A percentile compares a stretch with the other conserved stretches of the same genome.
These are phyloP conservation scores for Dactylonectria estremocensis DNA, from an alignment of 2,329 filamentous ascomycete species.

Conservation along the genomic window DNA sequence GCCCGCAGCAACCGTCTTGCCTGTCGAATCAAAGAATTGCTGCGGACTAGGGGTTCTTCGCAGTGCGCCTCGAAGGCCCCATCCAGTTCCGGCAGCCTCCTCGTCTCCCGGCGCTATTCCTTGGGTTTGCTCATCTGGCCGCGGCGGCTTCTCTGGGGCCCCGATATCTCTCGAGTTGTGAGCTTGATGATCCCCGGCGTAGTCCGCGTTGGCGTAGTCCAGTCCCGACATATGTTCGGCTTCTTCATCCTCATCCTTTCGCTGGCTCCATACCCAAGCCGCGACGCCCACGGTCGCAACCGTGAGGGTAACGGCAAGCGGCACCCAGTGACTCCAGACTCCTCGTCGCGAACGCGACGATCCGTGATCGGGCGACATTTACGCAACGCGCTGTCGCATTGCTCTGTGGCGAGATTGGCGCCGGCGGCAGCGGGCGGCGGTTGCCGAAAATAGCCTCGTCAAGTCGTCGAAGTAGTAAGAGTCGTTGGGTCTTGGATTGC, in stretches of 20 bases:
- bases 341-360: conserved; percentile 73
- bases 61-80: conserved; percentile 84
- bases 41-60: conserved; percentile 88
- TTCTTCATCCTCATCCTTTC: conserved; percentile 80
- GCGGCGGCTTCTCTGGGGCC: conserved; percentile 55
- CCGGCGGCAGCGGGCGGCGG: conserved; percentile 41
- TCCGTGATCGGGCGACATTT: conserved; percentile 74
- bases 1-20: conserved; percentile 84
- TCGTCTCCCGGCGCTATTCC: conserved; percentile 52
- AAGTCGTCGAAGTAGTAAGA: conserved; percentile 16
- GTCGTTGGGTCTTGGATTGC: conserved; percentile 24
- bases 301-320: conserved; percentile 87
- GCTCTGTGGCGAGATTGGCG: conserved; percentile 44
- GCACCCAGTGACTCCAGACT: conserved; percentile 88
- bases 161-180: conserved; percentile 60
- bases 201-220: conserved; percentile 65
- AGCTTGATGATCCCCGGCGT: conserved; percentile 67
- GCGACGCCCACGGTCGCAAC: conserved; percentile 89
- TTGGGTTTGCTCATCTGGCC: conserved; percentile 60
- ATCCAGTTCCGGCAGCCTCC: conserved; percentile 63
- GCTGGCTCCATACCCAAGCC: conserved; percentile 95
- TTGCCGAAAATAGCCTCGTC: conserved; percentile 30
- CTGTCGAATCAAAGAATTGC: conserved; percentile 88
- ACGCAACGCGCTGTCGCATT: conserved; percentile 55
- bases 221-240: conserved; percentile 66